Evolutionary conservation across 768 basidiomycete genomes (phyloP).

Genomic region (Hygrocybe coccinea): DNA sequence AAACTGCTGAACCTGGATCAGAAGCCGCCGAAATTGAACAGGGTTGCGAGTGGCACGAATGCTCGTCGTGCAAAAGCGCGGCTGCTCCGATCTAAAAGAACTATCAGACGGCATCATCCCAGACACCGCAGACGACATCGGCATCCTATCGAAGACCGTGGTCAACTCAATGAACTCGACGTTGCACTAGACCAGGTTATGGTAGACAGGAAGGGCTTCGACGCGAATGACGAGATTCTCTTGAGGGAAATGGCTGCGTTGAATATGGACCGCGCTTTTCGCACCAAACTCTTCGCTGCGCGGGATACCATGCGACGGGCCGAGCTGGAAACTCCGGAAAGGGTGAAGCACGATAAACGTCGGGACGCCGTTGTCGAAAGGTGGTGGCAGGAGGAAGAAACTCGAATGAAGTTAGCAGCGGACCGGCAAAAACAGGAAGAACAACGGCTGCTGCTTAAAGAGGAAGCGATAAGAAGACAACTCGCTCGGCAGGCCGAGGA

Average conservation of each 20-base stretch:
- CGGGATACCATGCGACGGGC: not conserved
- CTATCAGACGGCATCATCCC: not conserved
- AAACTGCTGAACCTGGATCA: not conserved
- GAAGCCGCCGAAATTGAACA: not conserved
- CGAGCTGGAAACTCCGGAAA: not conserved
- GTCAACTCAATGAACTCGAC: not conserved
- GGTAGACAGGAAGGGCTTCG: not conserved
- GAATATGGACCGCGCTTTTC: not conserved
- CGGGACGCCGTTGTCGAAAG: not conserved
- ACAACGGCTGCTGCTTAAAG: not conserved
- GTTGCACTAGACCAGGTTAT: not conserved
- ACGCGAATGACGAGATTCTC: slow-evolving; percentile 5
- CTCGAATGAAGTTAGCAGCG: not conserved
- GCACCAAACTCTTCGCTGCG: not conserved
- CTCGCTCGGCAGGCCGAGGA: not conserved
- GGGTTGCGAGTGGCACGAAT: not conserved
- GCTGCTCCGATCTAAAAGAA: not conserved
- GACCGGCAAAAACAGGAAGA: not conserved
- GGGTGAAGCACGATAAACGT: not conserved
- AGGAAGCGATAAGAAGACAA: not conserved
- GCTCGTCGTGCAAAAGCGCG: not conserved
- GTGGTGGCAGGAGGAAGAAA: not conserved
- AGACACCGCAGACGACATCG: not conserved
- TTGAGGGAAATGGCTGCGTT: slow-evolving; percentile 1
- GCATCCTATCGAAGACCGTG: not conserved